These are phyloP conservation scores for Cystoderma amianthinum DNA, from an alignment of 768 basidiomycete genomes.

Conservation along the genomic window DNA sequence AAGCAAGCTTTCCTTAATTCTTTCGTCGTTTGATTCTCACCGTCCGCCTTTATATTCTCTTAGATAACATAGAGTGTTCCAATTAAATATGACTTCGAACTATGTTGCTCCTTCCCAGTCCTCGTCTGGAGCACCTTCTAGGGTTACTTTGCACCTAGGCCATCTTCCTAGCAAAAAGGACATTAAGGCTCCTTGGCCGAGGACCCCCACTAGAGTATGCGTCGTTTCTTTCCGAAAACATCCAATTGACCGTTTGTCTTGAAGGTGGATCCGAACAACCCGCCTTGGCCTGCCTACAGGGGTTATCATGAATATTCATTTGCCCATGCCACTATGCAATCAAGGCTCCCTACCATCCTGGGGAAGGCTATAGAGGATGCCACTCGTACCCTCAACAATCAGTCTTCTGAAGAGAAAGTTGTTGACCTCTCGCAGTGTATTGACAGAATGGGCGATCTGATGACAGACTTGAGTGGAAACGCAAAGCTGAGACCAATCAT, in stretches of 20 bases:
- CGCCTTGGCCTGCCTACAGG: conserved; percentile 77
- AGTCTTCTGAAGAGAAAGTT: conserved; percentile 77
- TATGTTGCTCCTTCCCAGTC: neutral
- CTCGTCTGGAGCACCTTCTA: conserved; percentile 36
- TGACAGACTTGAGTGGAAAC: conserved; percentile 81
- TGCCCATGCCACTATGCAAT: conserved; percentile 91
- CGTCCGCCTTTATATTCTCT: neutral
- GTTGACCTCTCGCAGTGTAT: conserved; percentile 83
- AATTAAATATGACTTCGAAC: conserved; percentile 1
- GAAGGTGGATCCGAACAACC: conserved; percentile 78
- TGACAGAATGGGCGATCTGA: conserved; percentile 84
- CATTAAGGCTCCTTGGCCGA: conserved; percentile 66
- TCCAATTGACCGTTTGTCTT: conserved; percentile 1
- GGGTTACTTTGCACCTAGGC: conserved; percentile 66
- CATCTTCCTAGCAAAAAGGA: conserved; percentile 70
- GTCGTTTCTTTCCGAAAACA: conserved; percentile 7
- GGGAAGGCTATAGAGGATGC: conserved; percentile 94
- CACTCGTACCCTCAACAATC: conserved; percentile 81
- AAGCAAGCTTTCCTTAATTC: no score
- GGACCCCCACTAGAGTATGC: conserved; percentile 63
- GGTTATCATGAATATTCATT: conserved; percentile 81
- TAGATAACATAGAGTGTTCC: neutral
- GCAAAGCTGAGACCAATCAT: conserved; percentile 80
- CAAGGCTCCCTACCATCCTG: conserved; percentile 91
- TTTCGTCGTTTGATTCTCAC: neutral